A percentile compares a stretch with the other conserved stretches of the same genome.
phyloP scores from a whole-genome alignment of 116 monocot species.

The Zostera marina region DNA sequence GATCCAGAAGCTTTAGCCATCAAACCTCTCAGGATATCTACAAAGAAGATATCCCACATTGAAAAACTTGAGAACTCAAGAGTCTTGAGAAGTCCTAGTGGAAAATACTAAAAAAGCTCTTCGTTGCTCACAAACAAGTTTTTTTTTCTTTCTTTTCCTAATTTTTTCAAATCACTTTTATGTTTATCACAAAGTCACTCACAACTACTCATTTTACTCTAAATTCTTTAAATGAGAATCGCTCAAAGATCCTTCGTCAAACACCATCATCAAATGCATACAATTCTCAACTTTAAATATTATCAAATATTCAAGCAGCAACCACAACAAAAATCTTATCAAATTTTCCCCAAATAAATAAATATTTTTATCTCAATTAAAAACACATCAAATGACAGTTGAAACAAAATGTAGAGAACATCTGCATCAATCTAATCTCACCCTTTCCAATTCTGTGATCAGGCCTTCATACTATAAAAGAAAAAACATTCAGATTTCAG shows the following conservation, averaged over 20 bases:
- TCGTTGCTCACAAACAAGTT: no score
- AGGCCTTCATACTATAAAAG: slow-evolving; percentile 67
- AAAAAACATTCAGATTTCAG: background rate
- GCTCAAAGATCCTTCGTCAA: no score
- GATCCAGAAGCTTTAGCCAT: background rate
- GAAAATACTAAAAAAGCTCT: no score
- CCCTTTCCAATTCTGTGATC: slow-evolving; percentile 59
- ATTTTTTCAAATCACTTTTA: background rate
- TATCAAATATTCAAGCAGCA: no score
- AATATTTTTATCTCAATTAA: background rate
- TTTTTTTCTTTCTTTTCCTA: background rate
- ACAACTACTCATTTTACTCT: no score
- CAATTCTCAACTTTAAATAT: no score
- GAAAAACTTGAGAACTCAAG: background rate
- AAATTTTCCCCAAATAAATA: no score
- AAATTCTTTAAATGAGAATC: no score
- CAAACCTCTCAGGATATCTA: slow-evolving; percentile 25
- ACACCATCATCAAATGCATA: no score
- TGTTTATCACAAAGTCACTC: no score
- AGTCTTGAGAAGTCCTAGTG: background rate
- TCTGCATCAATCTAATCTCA: slow-evolving; percentile 44
- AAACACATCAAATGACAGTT: background rate
- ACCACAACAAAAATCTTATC: no score
- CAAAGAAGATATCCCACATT: slow-evolving; percentile 39
- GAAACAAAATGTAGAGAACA: background rate